Percentiles rank a stretch among this genome's conserved stretches.
These are phyloP conservation scores for Ramaria sp. DNA, from an alignment of 768 basidiomycete genomes.

Conservation along the genomic window DNA sequence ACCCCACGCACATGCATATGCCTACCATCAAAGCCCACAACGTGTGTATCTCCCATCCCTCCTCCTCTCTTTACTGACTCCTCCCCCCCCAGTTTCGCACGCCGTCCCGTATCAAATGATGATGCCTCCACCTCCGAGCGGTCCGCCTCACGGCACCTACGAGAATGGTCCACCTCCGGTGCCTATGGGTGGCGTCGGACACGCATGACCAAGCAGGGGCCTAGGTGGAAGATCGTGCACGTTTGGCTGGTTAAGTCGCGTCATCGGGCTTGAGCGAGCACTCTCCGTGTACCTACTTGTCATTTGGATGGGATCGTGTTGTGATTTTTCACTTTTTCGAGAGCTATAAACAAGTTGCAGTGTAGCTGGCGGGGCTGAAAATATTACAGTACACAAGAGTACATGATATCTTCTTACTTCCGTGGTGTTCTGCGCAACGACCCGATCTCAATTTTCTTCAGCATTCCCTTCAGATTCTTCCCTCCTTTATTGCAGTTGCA, in stretches of 20 bases:
- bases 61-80: conserved; percentile 21
- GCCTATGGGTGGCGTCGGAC: conserved; percentile 61
- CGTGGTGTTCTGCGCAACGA: neutral
- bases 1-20: conserved; percentile 70
- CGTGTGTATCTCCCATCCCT: conserved; percentile 30
- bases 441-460: conserved; percentile 62
- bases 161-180: conserved; percentile 51
- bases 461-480: conserved; percentile 65
- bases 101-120: conserved; percentile 87
- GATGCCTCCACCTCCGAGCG: conserved; percentile 64
- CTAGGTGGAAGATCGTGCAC: neutral
- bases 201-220: conserved; percentile 32
- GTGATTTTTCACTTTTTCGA: neutral
- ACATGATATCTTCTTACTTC: neutral
- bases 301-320: conserved; percentile 9
- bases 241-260: neutral
- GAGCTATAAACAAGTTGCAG: conserved; percentile 1
- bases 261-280: neutral
- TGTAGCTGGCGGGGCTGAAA: neutral
- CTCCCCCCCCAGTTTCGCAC: conserved; percentile 53
- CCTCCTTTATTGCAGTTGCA: conserved; percentile 79
- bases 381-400: neutral
- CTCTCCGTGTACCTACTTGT: conserved; percentile 1
- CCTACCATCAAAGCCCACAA: conserved; percentile 82
- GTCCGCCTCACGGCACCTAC: conserved; percentile 49